Evolutionary conservation across 148 eudicot species (phyloP), one percentile per base, ranked within the genome.

Genomic region (Arctostaphylos glauca): DNA sequence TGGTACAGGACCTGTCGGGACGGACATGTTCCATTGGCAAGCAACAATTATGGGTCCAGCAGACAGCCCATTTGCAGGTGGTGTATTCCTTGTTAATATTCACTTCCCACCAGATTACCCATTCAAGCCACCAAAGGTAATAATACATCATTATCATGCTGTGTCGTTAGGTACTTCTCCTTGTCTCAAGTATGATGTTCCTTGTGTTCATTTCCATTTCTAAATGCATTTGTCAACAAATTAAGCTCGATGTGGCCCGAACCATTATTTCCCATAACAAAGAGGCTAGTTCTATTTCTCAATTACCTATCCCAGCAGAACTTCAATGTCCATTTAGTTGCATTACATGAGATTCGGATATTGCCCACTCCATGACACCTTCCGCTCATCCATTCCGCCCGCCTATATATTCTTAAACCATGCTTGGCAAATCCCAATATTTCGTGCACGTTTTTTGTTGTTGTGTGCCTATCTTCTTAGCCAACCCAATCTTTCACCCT

Each of bases 51-150:
- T 64, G 70, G 70, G 70, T 64, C 74, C 74, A 1, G 48, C 44
- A 41, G 74, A 70, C 7, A 41, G 74, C 74, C 74, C 74, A 41
- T 70, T 70, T 70, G 74, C 48, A 16, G 74, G 74, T 38, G 74
- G 74, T 70, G 74, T 70, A 43, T 70, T 70, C 48, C 70, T 64
- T 31, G 25, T 64, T 64, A 10, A 23, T 64, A 64, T 64, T 31
- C 70, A 64, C 70, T 64, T 64, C 70, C 70, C 70, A 10, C 70
- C 70, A 25, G 70, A 64, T 64, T 64, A 64, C 70, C 70, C 70
- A 6, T 70, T 70, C 74, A 70, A 70, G 46, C 74, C 74, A 70
- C 74, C 74, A 15, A 70, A 70, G 74, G 74, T 70, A 67, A 9
- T 70, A 67, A 9, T 53, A 86, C 85, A 2, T 83, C 38, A 25